Evolutionary conservation across 805 yeast species (phyloP).

Genomic region (Sugiyamaella lignohabitans): DNA sequence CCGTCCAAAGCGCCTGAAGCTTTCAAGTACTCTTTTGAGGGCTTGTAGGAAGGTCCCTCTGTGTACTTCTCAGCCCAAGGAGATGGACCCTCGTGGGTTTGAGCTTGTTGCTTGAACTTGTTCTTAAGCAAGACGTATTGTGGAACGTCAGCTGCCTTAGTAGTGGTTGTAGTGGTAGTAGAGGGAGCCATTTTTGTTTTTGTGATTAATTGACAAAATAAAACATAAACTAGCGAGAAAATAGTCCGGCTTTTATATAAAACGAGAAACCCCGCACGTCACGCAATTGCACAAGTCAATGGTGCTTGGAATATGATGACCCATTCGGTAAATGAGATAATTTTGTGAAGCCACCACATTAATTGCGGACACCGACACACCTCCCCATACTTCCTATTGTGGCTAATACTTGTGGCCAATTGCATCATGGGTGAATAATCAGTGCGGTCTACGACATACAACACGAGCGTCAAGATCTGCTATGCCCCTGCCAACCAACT

Average conservation of each 20-base stretch:
- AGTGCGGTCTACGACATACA: too few species aligned
- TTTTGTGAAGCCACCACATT: neutral
- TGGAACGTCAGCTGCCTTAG: neutral
- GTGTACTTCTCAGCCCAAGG: constrained; percentile 22
- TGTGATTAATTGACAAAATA: neutral
- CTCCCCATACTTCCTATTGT: too few species aligned
- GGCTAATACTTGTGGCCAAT: too few species aligned
- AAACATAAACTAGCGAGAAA: too few species aligned
- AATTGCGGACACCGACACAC: too few species aligned
- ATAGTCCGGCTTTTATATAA: neutral
- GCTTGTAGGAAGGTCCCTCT: constrained; percentile 14
- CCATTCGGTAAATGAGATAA: neutral
- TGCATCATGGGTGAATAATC: too few species aligned
- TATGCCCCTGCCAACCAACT: too few species aligned
- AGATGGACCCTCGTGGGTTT: constrained; percentile 20
- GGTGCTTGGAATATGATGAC: neutral
- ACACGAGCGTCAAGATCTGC: too few species aligned
- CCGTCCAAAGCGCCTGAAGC: constrained; percentile 25
- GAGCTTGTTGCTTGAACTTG: neutral
- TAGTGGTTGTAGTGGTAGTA: constrained; percentile 1
- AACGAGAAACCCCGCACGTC: neutral
- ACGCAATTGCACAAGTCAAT: neutral
- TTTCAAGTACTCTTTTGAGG: constrained; percentile 5
- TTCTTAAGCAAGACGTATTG: constrained; percentile 3
- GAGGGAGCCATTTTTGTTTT: constrained; percentile 2